Evolutionary conservation across 495 filamentous ascomycete genomes (phyloP), one percentile per base, ranked within the genome.

Genomic region (Annulohypoxylon maeteangense): DNA sequence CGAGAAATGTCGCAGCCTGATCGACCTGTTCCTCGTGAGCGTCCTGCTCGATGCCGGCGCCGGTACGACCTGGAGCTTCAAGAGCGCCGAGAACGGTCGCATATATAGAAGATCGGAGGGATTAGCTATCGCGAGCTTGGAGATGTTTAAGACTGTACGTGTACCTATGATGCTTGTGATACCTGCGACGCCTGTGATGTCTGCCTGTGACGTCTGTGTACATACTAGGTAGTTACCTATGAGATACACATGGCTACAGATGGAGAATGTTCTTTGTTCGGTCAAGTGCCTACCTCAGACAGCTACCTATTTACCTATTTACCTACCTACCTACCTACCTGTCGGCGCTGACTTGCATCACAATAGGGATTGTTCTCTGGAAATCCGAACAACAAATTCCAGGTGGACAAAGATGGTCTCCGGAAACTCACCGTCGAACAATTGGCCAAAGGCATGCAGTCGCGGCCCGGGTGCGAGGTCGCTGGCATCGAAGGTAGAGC

Each of bases 1-100:
- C 16, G 93, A 97, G 79, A 87, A 88, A 59, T 91, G 90, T 31
- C 90, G 93, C 27, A 86, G 93, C 62, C 83, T 96, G 55, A 82
- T 96, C 38, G 93, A 97, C 74, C 84, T 97, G 14, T 96, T 96
- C 81, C 83, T 96, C 50, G 90, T 96, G 61, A 94, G 93, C n/a
- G 93, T 97, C 14, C 83, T 97, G 45, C 87, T 97, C 4, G 93
- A 97, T 78, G 93, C 93, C 3, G 93, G 93, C 3, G 93, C 93
- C 0, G 93, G 93, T 23, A 91, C 90, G 12, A 80, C 82, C 25
- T 97, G 93, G 93, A 91, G 89, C 40, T 99, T 97, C 81, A 94
- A 90, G 81, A 94, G 92, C 63, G 91, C 91, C 70, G 93, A 98
- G 76, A 97, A 93, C 67, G 94, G 94, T 31, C 91, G 89, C 65